Base-by-base conservation (phyloP, 2,329 filamentous ascomycete species). In the Reticulascus tulasneorum region DNA sequence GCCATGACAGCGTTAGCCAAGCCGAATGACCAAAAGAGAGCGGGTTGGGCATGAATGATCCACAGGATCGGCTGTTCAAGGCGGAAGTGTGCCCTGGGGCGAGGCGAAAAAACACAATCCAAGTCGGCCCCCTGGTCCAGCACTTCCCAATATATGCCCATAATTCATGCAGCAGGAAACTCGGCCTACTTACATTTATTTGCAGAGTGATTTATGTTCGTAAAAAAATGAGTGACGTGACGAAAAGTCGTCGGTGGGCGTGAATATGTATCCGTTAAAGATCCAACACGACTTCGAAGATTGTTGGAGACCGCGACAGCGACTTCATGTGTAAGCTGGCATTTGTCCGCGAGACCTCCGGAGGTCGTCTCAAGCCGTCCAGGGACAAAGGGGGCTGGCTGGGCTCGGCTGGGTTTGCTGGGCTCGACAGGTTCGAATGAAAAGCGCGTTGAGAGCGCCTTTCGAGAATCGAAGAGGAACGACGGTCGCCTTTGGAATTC, bases 181-280 rank as follows among this genome's bases (percentile, higher is more conserved):
- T n/a, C n/a, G n/a, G n/a, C n/a, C n/a, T n/a, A n/a, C n/a, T 29
- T 42, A 20, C 11, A 19, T 29, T 10, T 39, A 23, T 35, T 19
- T 36, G 9, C 23, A 16, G 15, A 12, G 16, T 19, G n/a, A 9
- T 34, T n/a, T n/a, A n/a, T n/a, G n/a, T n/a, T n/a, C n/a, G 5
- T 15, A 12, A 16, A 23, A 33, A 38, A 46, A 46, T 44, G 44
- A 46, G 44, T 25, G 44, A 46, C 44, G 44, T 24, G 44, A 46
- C 44, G 44, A 44, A 23, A 40, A 29, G 38, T 41, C 40, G 43
- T 41, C 36, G 19, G 29, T 35, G 37, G 26, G 12, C 29, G 20
- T 23, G 24, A 26, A 37, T 26, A 33, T 34, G 35, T 37, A 33
- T 31, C 22, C 22, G 12, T 31, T 40, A 42, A 23, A 35, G 38